Conservation (phyloP, 1,139 yeast genomes). For the Candida glucosophila region DNA sequence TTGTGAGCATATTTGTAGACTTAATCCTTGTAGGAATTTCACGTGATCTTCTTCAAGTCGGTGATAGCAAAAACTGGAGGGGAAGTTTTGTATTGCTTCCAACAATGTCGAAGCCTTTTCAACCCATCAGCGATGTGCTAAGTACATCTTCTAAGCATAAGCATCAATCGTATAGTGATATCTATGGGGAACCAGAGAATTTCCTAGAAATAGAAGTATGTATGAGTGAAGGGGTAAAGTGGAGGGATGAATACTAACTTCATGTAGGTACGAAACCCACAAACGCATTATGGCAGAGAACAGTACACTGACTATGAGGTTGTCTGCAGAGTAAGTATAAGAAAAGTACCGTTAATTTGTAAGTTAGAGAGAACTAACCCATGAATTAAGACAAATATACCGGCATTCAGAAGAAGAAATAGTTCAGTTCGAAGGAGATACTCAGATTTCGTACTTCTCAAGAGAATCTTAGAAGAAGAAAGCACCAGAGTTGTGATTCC, state of each 20-base stretch:
- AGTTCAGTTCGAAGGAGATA: slow-evolving; percentile 78
- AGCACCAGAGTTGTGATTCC: slow-evolving; percentile 77
- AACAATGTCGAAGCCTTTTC: slow-evolving; percentile 34
- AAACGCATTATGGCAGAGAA: slow-evolving; percentile 69
- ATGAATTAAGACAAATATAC: slow-evolving; percentile 51
- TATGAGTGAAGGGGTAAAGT: slow-evolving; percentile 1
- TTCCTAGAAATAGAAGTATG: slow-evolving; percentile 81
- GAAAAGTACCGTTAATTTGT: background rate
- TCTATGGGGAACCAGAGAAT: slow-evolving; percentile 92
- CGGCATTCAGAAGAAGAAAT: slow-evolving; percentile 64
- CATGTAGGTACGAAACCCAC: slow-evolving; percentile 52
- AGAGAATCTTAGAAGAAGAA: slow-evolving; percentile 68
- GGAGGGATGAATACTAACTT: slow-evolving; percentile 1
- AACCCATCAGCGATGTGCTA: slow-evolving; percentile 38
- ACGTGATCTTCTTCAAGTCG: background rate
- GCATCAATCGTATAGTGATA: slow-evolving; percentile 67
- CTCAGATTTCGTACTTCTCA: slow-evolving; percentile 80
- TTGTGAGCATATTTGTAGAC: background rate
- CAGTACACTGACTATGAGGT: slow-evolving; percentile 90
- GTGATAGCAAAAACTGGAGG: background rate
- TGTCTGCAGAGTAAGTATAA: slow-evolving; percentile 51
- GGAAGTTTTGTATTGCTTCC: background rate
- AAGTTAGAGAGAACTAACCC: slow-evolving; percentile 9
- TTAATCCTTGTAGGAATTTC: background rate
- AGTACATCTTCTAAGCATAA: slow-evolving; percentile 30